Conservation (phyloP, 371 early-diverging fungal species). For the Mucor indicus region DNA sequence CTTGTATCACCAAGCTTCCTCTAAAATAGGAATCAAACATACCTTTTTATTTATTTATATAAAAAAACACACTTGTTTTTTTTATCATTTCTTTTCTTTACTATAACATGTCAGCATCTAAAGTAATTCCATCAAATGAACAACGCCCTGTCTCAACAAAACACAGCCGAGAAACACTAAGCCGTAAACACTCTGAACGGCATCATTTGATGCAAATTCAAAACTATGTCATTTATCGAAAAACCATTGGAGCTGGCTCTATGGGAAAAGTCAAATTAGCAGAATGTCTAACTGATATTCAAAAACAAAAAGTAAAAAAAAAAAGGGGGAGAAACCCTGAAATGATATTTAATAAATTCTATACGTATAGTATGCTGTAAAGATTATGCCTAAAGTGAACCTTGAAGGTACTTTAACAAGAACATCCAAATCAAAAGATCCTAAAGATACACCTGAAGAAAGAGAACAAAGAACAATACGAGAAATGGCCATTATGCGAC, state of each 20-base stretch:
- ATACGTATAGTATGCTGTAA: slow-evolving; percentile 42
- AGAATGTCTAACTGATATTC: slow-evolving; percentile 40
- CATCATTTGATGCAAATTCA: slow-evolving; percentile 36
- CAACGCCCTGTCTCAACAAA: slow-evolving; percentile 5
- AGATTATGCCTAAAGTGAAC: slow-evolving; percentile 50
- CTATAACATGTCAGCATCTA: neutral
- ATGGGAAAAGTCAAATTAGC: slow-evolving; percentile 98
- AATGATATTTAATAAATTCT: too few relatives aligned
- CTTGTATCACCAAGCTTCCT: too few relatives aligned
- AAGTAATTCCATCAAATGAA: too few relatives aligned
- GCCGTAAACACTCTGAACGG: slow-evolving; percentile 29
- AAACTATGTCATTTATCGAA: slow-evolving; percentile 52
- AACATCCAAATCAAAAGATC: slow-evolving; percentile 28
- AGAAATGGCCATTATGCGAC: slow-evolving; percentile 74
- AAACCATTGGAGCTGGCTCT: slow-evolving; percentile 95
- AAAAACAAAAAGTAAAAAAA: slow-evolving; percentile 36
- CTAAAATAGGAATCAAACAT: neutral
- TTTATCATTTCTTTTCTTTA: neutral
- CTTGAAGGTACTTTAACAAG: slow-evolving; percentile 5
- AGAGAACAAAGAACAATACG: slow-evolving; percentile 75
- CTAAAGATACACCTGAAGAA: slow-evolving; percentile 52
- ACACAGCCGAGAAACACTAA: neutral
- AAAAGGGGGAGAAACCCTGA: too few relatives aligned
- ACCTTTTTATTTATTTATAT: neutral
- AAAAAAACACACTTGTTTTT: neutral